Percentiles rank a stretch among this genome's conserved stretches.
Conservation (phyloP, 176 grass and related monocot genomes). For the Musa beccarii region DNA sequence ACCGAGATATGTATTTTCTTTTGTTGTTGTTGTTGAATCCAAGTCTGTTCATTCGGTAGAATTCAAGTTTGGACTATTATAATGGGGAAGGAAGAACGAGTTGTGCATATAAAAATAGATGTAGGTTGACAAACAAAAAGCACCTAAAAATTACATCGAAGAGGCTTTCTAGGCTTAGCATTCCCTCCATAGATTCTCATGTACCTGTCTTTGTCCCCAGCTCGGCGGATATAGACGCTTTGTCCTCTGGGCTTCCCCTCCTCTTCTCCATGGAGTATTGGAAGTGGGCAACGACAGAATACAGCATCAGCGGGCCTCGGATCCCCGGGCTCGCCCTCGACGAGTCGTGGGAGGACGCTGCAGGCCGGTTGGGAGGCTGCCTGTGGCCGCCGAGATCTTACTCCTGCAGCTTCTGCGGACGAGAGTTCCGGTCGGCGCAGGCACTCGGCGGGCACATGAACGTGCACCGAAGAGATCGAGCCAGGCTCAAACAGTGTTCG, state of each 20-base stretch:
- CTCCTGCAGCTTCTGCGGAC: slow-evolving; percentile 64
- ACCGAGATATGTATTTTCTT: too few relatives aligned
- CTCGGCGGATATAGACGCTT: slow-evolving; percentile 13
- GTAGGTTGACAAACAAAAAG: too few relatives aligned
- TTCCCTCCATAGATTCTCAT: not conserved
- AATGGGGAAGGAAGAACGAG: too few relatives aligned
- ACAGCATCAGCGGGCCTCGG: not conserved
- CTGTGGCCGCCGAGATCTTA: slow-evolving; percentile 89
- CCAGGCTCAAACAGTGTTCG: slow-evolving; percentile 42
- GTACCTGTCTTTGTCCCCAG: slow-evolving; percentile 12
- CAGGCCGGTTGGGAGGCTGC: slow-evolving; percentile 36
- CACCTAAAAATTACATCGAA: not conserved
- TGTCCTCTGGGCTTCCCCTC: not conserved
- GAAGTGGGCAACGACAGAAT: slow-evolving; percentile 34
- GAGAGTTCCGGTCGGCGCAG: slow-evolving; percentile 87
- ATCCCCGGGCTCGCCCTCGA: not conserved
- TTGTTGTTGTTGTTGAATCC: too few relatives aligned
- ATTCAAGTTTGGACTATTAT: too few relatives aligned
- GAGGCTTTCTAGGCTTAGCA: not conserved
- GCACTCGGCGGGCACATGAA: slow-evolving; percentile 99
- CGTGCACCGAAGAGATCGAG: slow-evolving; percentile 76
- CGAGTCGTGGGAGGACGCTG: slow-evolving; percentile 69
- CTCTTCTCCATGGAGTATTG: slow-evolving; percentile 35
- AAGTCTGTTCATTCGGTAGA: too few relatives aligned
- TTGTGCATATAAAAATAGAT: too few relatives aligned